These are phyloP conservation scores for Brassica carinata DNA, from an alignment of 345 rosid species.

Conservation along the genomic window DNA sequence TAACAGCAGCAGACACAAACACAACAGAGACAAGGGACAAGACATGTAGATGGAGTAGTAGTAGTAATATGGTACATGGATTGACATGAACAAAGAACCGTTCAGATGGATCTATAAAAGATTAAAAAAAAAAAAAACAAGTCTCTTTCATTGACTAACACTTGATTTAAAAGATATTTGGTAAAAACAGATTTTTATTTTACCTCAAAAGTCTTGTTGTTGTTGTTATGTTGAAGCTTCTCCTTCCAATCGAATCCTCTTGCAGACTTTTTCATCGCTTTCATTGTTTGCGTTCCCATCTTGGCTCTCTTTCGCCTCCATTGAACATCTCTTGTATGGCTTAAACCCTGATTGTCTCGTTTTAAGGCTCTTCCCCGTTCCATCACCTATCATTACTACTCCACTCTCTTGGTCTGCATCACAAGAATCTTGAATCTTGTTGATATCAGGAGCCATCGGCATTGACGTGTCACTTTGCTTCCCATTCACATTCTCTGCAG, in stretches of 20 bases:
- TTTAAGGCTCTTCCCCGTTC: slow-evolving; percentile 51
- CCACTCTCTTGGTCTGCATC: slow-evolving; percentile 55
- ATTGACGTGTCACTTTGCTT: slow-evolving; percentile 41
- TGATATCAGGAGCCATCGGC: slow-evolving; percentile 42
- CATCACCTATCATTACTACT: slow-evolving; percentile 60
- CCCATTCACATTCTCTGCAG: slow-evolving; percentile 28
- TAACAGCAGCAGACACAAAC: slow-evolving; percentile 35
- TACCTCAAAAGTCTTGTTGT: slow-evolving; percentile 40
- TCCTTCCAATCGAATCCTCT: slow-evolving; percentile 87
- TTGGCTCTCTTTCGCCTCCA: slow-evolving; percentile 73
- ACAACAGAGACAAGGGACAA: slow-evolving; percentile 23
- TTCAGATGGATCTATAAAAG: slow-evolving; percentile 25
- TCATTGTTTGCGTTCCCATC: slow-evolving; percentile 47
- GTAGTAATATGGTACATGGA: slow-evolving; percentile 29
- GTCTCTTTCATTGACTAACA: slow-evolving; percentile 29
- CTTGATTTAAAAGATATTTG: slow-evolving; percentile 25
- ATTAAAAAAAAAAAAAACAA: neutral
- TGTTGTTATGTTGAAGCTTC: slow-evolving; percentile 50
- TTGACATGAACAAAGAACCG: slow-evolving; percentile 28
- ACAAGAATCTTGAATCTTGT: slow-evolving; percentile 39
- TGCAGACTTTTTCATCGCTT: slow-evolving; percentile 71
- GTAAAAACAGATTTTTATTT: slow-evolving; percentile 12
- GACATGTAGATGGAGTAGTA: slow-evolving; percentile 14
- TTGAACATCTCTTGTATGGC: slow-evolving; percentile 91
- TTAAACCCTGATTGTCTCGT: slow-evolving; percentile 80